phyloP scores from a whole-genome alignment of 495 filamentous ascomycete species.

The Xylaria longipes region DNA sequence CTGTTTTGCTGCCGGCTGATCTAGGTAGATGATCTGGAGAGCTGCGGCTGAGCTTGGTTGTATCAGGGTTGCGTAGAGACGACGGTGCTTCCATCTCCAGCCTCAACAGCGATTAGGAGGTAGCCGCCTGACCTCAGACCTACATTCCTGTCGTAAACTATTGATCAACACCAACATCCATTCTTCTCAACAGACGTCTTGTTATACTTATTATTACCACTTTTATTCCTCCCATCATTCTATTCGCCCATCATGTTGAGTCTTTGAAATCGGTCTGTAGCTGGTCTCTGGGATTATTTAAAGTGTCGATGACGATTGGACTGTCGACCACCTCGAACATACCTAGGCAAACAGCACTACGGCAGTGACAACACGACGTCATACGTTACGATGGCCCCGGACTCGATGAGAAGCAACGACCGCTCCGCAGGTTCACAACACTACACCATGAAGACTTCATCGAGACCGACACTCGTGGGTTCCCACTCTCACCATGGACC shows the following conservation, averaged over 20 bases:
- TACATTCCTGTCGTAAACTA: slow-evolving; percentile 9
- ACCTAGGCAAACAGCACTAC: slow-evolving; percentile 1
- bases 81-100: slow-evolving; percentile 13
- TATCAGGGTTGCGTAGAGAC: slow-evolving; percentile 1
- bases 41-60: slow-evolving; percentile 6
- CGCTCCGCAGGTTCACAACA: slow-evolving; percentile 41
- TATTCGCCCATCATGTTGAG: slow-evolving; percentile 20
- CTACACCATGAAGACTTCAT: slow-evolving; percentile 57
- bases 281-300: slow-evolving; percentile 16
- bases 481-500: slow-evolving; percentile 44
- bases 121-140: slow-evolving; percentile 9
- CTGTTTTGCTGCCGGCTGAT: slow-evolving; percentile 15
- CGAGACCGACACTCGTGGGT: slow-evolving; percentile 46
- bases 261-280: slow-evolving; percentile 11
- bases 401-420: slow-evolving; percentile 42
- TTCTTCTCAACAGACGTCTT: slow-evolving; percentile 2
- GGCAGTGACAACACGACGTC: slow-evolving; percentile 35
- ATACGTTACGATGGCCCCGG: slow-evolving; percentile 37
- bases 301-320: slow-evolving; percentile 5
- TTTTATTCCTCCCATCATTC: neutral
- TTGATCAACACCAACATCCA: slow-evolving; percentile 10
- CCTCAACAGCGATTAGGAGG: slow-evolving; percentile 10
- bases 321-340: neutral
- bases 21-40: neutral
- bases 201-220: neutral